Evolutionary conservation across 1,284 basidiomycete species (phyloP).

Genomic region (Tremellales sp.): DNA sequence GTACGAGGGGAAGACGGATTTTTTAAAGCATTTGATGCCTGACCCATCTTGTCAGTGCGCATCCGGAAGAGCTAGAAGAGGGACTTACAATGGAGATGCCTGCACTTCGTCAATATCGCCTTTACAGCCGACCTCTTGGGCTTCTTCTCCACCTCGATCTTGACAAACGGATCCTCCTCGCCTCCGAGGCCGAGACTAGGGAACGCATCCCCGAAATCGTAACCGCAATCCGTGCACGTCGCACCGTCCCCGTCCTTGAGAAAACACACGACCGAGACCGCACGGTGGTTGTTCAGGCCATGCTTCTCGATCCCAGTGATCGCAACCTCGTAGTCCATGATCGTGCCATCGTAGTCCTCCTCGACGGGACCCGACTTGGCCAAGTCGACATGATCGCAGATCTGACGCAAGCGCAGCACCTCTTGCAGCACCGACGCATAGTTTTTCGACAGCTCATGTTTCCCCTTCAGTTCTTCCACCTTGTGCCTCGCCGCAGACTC

Average conservation of each 20-base stretch:
- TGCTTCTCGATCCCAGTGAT: slow-evolving; percentile 68
- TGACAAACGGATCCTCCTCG: slow-evolving; percentile 39
- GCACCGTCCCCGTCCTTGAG: slow-evolving; percentile 75
- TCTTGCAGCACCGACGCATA: slow-evolving; percentile 97
- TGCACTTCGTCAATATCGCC: slow-evolving; percentile 78
- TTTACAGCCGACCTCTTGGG: slow-evolving; percentile 27
- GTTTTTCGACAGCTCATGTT: slow-evolving; percentile 84
- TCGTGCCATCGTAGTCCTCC: slow-evolving; percentile 58
- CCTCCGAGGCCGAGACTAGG: slow-evolving; percentile 47
- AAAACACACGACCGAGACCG: slow-evolving; percentile 72
- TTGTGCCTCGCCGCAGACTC: slow-evolving; percentile 28
- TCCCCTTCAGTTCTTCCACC: slow-evolving; percentile 68
- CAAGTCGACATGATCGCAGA: slow-evolving; percentile 93
- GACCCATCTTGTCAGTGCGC: slow-evolving; percentile 27
- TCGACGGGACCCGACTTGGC: slow-evolving; percentile 56
- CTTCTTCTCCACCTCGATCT: slow-evolving; percentile 31
- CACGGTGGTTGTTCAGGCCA: slow-evolving; percentile 73
- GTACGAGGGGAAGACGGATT: slow-evolving; percentile 70
- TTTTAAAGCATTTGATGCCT: slow-evolving; percentile 75
- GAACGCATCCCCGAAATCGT: slow-evolving; percentile 63
- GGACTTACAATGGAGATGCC: slow-evolving; percentile 77
- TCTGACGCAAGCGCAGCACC: slow-evolving; percentile 89
- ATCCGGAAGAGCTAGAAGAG: slow-evolving; percentile 3
- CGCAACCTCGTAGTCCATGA: slow-evolving; percentile 68
- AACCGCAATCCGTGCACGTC: slow-evolving; percentile 79